Evolutionary conservation across 495 filamentous ascomycete genomes (phyloP).

Genomic region (Stereocaulon alpinum): DNA sequence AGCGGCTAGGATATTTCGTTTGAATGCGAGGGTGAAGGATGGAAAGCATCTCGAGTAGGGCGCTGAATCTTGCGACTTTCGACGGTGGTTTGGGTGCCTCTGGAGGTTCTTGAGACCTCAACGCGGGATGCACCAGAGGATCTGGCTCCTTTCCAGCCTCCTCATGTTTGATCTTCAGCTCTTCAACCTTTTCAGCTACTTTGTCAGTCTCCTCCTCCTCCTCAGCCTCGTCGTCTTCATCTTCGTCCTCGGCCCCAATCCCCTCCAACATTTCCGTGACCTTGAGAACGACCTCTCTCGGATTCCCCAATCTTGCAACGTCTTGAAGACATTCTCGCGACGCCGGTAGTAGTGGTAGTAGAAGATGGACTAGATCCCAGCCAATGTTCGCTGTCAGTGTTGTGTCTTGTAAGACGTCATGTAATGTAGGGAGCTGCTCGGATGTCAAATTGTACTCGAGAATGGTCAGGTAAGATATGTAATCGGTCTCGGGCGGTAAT

Average conservation of each 20-base stretch:
- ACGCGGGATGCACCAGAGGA: not conserved
- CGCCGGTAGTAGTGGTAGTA: slow-evolving; percentile 64
- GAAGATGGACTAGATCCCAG: slow-evolving; percentile 85
- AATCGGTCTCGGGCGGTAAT: slow-evolving; percentile 64
- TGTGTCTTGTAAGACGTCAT: slow-evolving; percentile 72
- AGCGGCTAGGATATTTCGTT: slow-evolving; percentile 84
- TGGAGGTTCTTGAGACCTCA: not conserved
- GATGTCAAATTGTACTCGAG: slow-evolving; percentile 73
- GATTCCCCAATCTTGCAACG: slow-evolving; percentile 77
- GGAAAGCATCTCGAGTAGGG: slow-evolving; percentile 67
- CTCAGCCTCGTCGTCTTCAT: slow-evolving; percentile 40
- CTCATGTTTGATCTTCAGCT: slow-evolving; percentile 22
- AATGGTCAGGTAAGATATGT: slow-evolving; percentile 79
- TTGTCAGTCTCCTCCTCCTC: slow-evolving; percentile 21
- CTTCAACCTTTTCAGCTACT: not conserved
- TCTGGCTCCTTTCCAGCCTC: not conserved
- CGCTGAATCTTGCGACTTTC: slow-evolving; percentile 51
- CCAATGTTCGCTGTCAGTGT: slow-evolving; percentile 82
- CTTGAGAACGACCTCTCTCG: slow-evolving; percentile 85
- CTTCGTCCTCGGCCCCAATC: slow-evolving; percentile 45
- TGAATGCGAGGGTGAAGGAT: slow-evolving; percentile 81
- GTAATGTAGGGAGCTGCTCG: slow-evolving; percentile 65
- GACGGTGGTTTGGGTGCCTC: slow-evolving; percentile 14
- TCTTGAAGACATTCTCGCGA: slow-evolving; percentile 66
- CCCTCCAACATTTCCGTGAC: slow-evolving; percentile 62